These are phyloP conservation scores for Fusarium heterosporum DNA, from an alignment of 2,329 filamentous ascomycete genomes.

Conservation along the genomic window DNA sequence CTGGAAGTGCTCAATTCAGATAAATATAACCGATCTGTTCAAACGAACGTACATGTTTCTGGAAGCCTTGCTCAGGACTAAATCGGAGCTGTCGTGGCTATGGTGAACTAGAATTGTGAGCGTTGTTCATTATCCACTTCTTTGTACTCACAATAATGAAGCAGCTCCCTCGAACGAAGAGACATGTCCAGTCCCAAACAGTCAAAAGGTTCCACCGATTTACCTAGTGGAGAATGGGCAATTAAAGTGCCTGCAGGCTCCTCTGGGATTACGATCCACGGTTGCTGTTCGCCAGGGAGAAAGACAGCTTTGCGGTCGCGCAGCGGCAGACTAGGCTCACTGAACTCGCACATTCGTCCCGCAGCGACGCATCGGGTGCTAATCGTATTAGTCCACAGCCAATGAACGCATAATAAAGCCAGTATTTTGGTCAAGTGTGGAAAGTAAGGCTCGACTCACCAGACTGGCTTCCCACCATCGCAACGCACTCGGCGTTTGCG, in stretches of 20 bases:
- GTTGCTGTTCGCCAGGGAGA: slow-evolving; percentile 42
- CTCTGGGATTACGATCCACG: slow-evolving; percentile 27
- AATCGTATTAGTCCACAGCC: neutral
- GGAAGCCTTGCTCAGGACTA: slow-evolving; percentile 8
- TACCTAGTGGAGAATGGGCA: neutral
- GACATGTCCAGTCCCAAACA: slow-evolving; percentile 41
- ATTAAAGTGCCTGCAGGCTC: neutral
- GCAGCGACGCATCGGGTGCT: slow-evolving; percentile 35
- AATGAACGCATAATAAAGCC: rapidly evolving
- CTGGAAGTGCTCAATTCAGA: neutral
- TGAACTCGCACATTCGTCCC: slow-evolving; percentile 33
- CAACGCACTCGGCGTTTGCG: slow-evolving; percentile 42
- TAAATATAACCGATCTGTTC: rapidly evolving
- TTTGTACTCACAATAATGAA: slow-evolving; percentile 42
- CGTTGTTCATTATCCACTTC: neutral
- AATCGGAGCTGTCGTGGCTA: slow-evolving; percentile 14
- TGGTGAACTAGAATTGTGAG: slow-evolving; percentile 26
- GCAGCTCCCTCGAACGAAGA: slow-evolving; percentile 39
- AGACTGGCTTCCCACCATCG: slow-evolving; percentile 35
- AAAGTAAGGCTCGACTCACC: slow-evolving; percentile 25
- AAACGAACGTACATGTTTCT: slow-evolving; percentile 16
- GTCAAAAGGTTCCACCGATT: slow-evolving; percentile 38
- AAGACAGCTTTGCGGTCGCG: slow-evolving; percentile 36
- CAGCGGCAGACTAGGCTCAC: slow-evolving; percentile 32
- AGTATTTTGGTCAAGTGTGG: neutral